A percentile compares a stretch with the other conserved stretches of the same genome.
Evolutionary conservation across 148 eudicot genomes (phyloP).

Genomic region (Gaultheria prostrata): DNA sequence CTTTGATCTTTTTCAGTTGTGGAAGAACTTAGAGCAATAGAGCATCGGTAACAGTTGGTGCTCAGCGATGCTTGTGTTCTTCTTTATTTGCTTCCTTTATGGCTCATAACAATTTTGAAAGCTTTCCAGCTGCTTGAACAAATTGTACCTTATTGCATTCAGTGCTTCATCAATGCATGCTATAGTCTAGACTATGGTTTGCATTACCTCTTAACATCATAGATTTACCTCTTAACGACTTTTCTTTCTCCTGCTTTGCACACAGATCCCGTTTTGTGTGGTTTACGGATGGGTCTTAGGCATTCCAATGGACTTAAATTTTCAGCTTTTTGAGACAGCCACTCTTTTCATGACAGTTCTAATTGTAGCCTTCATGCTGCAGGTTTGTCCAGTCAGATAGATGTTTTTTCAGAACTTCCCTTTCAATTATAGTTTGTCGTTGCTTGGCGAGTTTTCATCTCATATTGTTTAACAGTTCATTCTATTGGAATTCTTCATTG

Average conservation of each 20-base stretch:
- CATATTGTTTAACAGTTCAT: not conserved
- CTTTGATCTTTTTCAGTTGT: not conserved
- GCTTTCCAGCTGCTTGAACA: not conserved
- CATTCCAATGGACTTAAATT: slow-evolving; percentile 42
- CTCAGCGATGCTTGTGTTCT: not conserved
- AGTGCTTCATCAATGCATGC: not conserved
- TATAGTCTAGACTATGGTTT: not conserved
- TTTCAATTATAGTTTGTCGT: not conserved
- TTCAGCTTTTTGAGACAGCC: slow-evolving; percentile 54
- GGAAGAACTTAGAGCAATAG: not conserved
- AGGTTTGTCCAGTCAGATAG: slow-evolving; percentile 29
- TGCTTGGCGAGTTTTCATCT: not conserved
- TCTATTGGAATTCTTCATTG: not conserved
- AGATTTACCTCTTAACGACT: not conserved
- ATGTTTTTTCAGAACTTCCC: not conserved
- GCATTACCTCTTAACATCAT: not conserved
- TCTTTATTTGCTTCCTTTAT: not conserved
- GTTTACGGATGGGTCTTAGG: slow-evolving; percentile 50
- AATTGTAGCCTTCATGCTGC: slow-evolving; percentile 53
- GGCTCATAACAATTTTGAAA: not conserved
- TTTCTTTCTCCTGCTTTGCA: not conserved
- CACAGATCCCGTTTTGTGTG: slow-evolving; percentile 56
- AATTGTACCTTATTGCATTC: not conserved
- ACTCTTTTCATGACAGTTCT: slow-evolving; percentile 49
- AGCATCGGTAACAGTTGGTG: not conserved